Conservation (phyloP, 2,329 filamentous ascomycete species). For the Myriosclerotinia scirpicola region DNA sequence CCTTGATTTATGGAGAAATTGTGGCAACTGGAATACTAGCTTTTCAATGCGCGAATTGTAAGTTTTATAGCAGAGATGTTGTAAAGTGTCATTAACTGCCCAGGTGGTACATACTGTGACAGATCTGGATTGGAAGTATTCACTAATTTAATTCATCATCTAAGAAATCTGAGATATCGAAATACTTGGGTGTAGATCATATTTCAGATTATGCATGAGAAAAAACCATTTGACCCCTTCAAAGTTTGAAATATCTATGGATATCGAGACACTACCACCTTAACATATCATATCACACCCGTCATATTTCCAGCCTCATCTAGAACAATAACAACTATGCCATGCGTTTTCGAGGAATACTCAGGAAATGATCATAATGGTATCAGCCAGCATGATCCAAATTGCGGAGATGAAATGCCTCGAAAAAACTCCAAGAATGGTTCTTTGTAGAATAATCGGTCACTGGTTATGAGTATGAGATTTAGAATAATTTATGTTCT, state of each 20-base stretch:
- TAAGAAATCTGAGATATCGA: conserved; percentile 42
- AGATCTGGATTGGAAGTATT: conserved; percentile 35
- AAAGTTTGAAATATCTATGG: neutral
- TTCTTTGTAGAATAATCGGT: conserved; percentile 4
- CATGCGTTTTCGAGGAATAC: neutral
- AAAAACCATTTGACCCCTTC: neutral
- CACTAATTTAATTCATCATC: conserved; percentile 43
- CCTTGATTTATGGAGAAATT: conserved; percentile 42
- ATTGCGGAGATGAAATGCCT: conserved; percentile 46
- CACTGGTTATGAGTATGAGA: neutral
- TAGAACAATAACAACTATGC: neutral
- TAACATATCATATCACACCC: neutral
- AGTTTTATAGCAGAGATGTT: conserved; percentile 36
- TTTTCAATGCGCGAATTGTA: conserved; percentile 39
- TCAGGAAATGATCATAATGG: neutral
- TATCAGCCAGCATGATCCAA: conserved; percentile 39
- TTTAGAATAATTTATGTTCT: neutral
- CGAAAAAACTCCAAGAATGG: neutral
- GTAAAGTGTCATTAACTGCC: neutral
- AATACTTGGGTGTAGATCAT: conserved; percentile 44
- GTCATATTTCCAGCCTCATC: neutral
- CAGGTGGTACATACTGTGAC: neutral
- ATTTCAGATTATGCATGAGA: conserved; percentile 44
- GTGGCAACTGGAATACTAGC: conserved; percentile 37
- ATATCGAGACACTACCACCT: neutral